Conservation (phyloP, 2,329 filamentous ascomycete genomes). For the Myriosclerotinia duriaeana region DNA sequence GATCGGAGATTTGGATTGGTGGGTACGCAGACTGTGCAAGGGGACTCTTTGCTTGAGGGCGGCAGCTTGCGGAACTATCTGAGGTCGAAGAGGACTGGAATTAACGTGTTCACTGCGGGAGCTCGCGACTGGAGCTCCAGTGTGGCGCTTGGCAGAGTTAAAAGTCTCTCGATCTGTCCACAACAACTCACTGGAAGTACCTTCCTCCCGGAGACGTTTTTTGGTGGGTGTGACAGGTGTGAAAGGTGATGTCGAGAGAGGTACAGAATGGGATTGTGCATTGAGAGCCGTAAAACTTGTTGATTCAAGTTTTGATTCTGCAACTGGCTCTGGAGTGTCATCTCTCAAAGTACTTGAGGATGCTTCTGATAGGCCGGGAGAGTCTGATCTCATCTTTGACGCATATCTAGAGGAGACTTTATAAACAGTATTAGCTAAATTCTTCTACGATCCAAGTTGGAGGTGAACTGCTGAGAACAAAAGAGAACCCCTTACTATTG, state of each 20-base stretch:
- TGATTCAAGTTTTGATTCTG: not conserved
- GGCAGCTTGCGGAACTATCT: not conserved
- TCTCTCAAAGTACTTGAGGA: constrained; percentile 6
- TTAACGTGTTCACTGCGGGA: not conserved
- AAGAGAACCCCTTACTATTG: not conserved
- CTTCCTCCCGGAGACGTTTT: not conserved
- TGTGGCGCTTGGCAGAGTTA: constrained; percentile 2
- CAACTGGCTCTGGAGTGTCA: not conserved
- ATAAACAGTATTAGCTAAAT: not conserved
- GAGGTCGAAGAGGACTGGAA: not conserved
- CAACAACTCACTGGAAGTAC: not conserved
- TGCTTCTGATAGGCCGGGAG: not conserved
- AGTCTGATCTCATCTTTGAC: not conserved
- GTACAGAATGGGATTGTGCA: not conserved
- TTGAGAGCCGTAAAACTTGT: not conserved
- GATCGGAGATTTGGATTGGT: not conserved
- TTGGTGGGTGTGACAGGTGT: not conserved
- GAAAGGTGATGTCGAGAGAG: not conserved
- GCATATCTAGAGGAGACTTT: not conserved
- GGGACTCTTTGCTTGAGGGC: not conserved
- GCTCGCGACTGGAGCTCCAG: not conserved
- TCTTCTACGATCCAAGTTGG: not conserved
- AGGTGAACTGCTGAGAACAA: not conserved
- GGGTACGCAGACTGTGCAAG: not conserved
- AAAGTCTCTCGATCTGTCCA: not conserved